These are phyloP conservation scores for Wickerhamomyces hampshirensis DNA, from an alignment of 805 yeast species.

Conservation along the genomic window DNA sequence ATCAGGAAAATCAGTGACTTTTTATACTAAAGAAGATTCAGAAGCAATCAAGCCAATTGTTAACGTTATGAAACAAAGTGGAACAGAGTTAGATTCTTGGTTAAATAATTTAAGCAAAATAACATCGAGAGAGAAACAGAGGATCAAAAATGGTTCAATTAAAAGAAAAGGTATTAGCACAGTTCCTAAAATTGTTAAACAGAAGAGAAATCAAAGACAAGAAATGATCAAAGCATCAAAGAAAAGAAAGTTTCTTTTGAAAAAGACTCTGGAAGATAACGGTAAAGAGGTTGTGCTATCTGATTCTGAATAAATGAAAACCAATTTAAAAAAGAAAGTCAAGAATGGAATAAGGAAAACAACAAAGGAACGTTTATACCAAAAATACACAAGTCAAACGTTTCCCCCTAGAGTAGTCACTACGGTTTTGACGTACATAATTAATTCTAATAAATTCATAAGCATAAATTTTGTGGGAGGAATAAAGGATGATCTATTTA, in stretches of 20 bases:
- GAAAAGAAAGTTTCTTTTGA: constrained; percentile 36
- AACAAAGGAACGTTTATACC: not conserved
- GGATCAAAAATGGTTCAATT: constrained; percentile 50
- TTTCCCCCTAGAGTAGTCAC: too few species aligned
- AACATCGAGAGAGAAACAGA: constrained; percentile 55
- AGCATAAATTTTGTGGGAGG: not conserved
- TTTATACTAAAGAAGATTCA: constrained; percentile 87
- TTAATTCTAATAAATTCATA: not conserved
- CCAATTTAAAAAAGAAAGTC: not conserved
- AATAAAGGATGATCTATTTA: not conserved
- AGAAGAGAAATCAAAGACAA: constrained; percentile 54
- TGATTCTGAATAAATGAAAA: constrained; percentile 4
- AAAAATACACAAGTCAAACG: constrained; percentile 3
- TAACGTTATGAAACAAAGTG: constrained; percentile 94
- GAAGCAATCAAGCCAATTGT: constrained; percentile 74
- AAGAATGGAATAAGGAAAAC: too few species aligned
- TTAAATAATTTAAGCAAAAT: constrained; percentile 68
- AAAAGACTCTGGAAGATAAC: constrained; percentile 3
- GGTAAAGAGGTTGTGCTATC: constrained; percentile 6
- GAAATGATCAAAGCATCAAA: constrained; percentile 79
- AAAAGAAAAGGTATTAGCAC: constrained; percentile 79
- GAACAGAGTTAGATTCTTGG: constrained; percentile 73
- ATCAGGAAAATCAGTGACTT: constrained; percentile 81
- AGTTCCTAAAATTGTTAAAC: constrained; percentile 64
- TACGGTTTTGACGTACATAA: not conserved